A percentile compares a stretch with the other conserved stretches of the same genome.
Conservation (phyloP, 1,139 yeast genomes). For the Lizanozyma gosingica region DNA sequence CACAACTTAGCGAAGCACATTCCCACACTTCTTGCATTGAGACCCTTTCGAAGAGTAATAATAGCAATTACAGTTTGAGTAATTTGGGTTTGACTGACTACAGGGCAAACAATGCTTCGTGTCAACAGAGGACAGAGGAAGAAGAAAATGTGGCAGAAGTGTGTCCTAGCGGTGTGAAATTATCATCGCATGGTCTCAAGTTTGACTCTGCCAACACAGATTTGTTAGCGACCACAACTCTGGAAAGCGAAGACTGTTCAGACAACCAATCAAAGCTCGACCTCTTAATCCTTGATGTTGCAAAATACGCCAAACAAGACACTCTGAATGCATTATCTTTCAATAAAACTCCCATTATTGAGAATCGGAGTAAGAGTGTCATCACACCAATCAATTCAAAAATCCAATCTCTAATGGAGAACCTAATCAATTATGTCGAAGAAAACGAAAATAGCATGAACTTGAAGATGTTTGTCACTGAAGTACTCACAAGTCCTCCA, state of each 20-base stretch:
- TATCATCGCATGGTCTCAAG: neutral
- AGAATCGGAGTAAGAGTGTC: neutral
- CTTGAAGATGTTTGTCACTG: neutral
- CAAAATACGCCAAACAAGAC: neutral
- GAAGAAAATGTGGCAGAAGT: neutral
- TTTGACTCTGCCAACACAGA: neutral
- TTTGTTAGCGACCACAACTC: neutral
- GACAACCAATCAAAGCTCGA: neutral
- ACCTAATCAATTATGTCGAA: neutral
- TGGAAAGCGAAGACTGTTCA: neutral
- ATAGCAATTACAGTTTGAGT: too few species aligned
- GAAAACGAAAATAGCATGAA: neutral
- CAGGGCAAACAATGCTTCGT: too few species aligned
- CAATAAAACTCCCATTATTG: neutral
- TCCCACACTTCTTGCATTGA: neutral
- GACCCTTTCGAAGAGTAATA: neutral
- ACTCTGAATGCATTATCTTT: neutral
- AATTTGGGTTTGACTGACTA: too few species aligned
- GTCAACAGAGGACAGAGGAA: too few species aligned
- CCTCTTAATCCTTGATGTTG: neutral
- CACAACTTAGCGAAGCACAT: neutral
- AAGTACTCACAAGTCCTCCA: neutral
- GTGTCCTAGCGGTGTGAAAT: neutral
- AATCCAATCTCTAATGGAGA: neutral
- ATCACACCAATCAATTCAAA: neutral